Evolutionary conservation across 2,329 filamentous ascomycete genomes (phyloP), one percentile per base, ranked within the genome.

Genomic region (Aureobasidium zeae): DNA sequence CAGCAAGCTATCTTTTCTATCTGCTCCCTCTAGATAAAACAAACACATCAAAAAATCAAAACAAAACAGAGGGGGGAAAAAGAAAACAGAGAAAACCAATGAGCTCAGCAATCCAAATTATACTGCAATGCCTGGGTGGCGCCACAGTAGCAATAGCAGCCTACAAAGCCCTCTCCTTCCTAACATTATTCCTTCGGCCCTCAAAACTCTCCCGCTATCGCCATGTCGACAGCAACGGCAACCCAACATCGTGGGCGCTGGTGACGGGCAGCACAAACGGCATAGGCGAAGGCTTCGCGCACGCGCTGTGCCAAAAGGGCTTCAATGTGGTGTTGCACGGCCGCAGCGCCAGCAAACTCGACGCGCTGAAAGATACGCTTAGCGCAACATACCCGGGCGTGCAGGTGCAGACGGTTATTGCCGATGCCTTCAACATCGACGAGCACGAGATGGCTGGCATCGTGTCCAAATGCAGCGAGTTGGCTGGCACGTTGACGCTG

Each of bases 251-350:
- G 9, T 74, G 68, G 65, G 70, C 67, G 2, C 55, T 75, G 4
- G 62, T 74, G 7, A 77, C 74, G 0, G 74, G 74, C 22, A 65
- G 70, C 13, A 71, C 64, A 11, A 72, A 73, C 33, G 76, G 74
- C 15, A 76, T 78, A 28, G 75, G 76, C 9, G 60, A 61, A 20
- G 68, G 60, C 0, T 68, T 77, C 47, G 66, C 67, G 3, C 56
- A 68, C 44, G 69, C 74, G 51, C 68, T 79, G n/a, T 69, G 69
- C 13, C 47, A 51, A 0, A 59, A 58, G 11, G 71, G 72, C 34
- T 77, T 77, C 65, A 72, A 75, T 51, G 63, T 79, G 24, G 61
- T 77, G 12, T 53, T 79, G 7, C 74, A 79, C 48, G 74, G 75
- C n/a, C 69, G 73, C 25, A 74, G 73, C 47, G 49, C 51, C 2